phyloP scores from a whole-genome alignment of 1,284 basidiomycete genomes.

The Xerocomus amazonicus region DNA sequence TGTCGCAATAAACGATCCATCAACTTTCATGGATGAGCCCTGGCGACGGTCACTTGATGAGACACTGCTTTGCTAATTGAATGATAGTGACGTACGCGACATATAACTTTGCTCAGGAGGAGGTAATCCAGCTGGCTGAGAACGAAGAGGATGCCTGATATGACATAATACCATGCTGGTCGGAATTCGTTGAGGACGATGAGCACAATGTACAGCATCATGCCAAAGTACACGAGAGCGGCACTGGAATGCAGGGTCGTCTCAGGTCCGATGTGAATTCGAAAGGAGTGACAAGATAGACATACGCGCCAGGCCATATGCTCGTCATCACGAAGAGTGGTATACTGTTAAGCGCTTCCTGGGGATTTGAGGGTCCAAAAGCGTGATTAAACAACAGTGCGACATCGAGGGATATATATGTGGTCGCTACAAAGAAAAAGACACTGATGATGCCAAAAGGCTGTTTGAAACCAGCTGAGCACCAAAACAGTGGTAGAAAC shows the following conservation, averaged over 20 bases:
- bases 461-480: slow-evolving; percentile 34
- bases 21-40: slow-evolving; percentile 64
- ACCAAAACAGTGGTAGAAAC: not conserved
- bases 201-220: slow-evolving; percentile 78
- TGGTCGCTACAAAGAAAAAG: slow-evolving; percentile 65
- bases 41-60: slow-evolving; percentile 22
- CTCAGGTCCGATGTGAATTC: slow-evolving; percentile 1
- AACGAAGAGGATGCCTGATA: slow-evolving; percentile 66
- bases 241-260: slow-evolving; percentile 43
- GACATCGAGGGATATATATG: slow-evolving; percentile 78
- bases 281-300: not conserved
- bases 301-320: slow-evolving; percentile 79
- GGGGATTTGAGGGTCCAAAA: slow-evolving; percentile 61
- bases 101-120: slow-evolving; percentile 72
- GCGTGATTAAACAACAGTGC: slow-evolving; percentile 58
- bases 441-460: slow-evolving; percentile 60
- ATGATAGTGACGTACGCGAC: slow-evolving; percentile 52
- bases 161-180: slow-evolving; percentile 68
- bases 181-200: slow-evolving; percentile 65
- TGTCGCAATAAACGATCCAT: slow-evolving; percentile 80
- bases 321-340: slow-evolving; percentile 76
- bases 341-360: slow-evolving; percentile 53
- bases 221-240: slow-evolving; percentile 57
- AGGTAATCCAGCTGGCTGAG: slow-evolving; percentile 76
- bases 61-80: slow-evolving; percentile 2